Conservation (phyloP, 2,329 filamentous ascomycete species). For the Ceratocystis huliohia region DNA sequence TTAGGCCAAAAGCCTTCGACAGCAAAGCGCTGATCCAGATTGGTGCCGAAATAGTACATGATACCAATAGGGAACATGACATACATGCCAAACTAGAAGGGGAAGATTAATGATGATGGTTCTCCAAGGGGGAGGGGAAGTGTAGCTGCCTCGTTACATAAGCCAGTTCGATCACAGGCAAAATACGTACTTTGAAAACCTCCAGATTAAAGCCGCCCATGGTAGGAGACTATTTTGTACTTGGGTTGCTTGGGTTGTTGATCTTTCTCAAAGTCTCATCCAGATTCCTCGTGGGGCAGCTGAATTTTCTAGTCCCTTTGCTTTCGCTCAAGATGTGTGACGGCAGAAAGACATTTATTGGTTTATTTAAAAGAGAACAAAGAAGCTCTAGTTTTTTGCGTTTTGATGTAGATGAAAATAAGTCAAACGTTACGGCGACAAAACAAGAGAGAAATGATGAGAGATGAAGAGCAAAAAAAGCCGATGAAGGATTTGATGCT, state of each 20-base stretch:
- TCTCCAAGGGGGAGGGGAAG: background rate
- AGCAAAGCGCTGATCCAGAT: constrained; percentile 82
- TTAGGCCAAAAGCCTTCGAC: constrained; percentile 92
- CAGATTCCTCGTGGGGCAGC: no score
- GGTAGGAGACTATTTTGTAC: constrained; percentile 22
- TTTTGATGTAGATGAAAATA: background rate
- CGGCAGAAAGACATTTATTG: no score
- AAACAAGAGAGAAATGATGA: background rate
- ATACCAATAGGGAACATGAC: constrained; percentile 96
- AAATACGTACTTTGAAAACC: constrained; percentile 66
- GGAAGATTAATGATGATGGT: background rate
- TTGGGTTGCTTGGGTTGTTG: no score
- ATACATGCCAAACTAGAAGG: constrained; percentile 81
- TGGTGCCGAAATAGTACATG: constrained; percentile 99
- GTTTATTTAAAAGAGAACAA: background rate
- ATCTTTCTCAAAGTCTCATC: no score
- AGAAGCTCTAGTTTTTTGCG: no score
- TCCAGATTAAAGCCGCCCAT: constrained; percentile 85
- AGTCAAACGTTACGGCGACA: background rate
- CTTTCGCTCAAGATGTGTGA: no score
- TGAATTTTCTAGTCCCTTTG: no score
- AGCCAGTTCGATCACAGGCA: background rate
- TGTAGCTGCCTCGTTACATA: background rate
- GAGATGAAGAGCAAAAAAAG: background rate
- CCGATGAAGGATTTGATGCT: background rate